These are phyloP conservation scores for Ophiostoma quercus DNA, from an alignment of 2,329 filamentous ascomycete genomes.

Conservation along the genomic window DNA sequence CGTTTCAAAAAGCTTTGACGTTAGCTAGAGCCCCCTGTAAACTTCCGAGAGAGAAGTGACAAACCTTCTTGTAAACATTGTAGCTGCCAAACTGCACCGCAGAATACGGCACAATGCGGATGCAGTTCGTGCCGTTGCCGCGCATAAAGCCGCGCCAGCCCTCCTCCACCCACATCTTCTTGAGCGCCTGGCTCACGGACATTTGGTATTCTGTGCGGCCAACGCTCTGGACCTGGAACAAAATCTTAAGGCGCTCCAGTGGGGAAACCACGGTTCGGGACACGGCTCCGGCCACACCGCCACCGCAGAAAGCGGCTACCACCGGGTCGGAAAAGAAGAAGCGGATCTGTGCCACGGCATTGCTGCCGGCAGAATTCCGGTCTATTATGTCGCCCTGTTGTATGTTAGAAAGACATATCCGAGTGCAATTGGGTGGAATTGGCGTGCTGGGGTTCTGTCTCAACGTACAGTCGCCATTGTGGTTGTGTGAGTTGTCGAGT, in stretches of 20 bases:
- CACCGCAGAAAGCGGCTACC: constrained; percentile 85
- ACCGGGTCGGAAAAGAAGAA: constrained; percentile 71
- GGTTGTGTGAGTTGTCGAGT: not conserved
- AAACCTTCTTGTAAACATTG: constrained; percentile 88
- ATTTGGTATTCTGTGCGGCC: constrained; percentile 90
- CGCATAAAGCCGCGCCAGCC: constrained; percentile 97
- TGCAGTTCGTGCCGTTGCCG: constrained; percentile 96
- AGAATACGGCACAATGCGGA: constrained; percentile 96
- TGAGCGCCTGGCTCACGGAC: constrained; percentile 79
- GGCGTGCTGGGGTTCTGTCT: not conserved
- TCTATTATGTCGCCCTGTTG: constrained; percentile 21
- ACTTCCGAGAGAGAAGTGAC: not conserved
- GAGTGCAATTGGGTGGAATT: not conserved
- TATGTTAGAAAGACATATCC: not conserved
- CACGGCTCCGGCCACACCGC: constrained; percentile 92
- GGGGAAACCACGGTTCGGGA: constrained; percentile 95
- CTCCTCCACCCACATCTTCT: constrained; percentile 95
- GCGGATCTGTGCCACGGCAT: constrained; percentile 36
- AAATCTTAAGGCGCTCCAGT: constrained; percentile 89
- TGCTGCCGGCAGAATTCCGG: constrained; percentile 29
- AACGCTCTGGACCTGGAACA: constrained; percentile 92
- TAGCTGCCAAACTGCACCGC: constrained; percentile 98
- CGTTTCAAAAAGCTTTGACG: constrained; percentile 64
- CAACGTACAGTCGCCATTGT: constrained; percentile 9
- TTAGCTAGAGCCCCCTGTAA: not conserved